Evolutionary conservation across 768 basidiomycete species (phyloP).

Genomic region (Gymnopilus dilepis): DNA sequence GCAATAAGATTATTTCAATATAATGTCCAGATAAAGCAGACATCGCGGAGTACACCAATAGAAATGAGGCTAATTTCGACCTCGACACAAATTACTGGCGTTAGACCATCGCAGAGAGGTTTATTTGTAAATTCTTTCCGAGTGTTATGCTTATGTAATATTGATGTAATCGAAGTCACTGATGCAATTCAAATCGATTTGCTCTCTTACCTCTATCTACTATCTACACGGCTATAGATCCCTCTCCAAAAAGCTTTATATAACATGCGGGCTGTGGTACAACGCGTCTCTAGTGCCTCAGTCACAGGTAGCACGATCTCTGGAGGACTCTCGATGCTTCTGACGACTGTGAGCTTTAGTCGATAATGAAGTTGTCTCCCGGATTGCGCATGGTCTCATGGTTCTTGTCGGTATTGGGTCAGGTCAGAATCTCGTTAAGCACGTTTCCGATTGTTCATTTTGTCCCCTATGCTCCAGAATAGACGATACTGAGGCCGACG

Average conservation of each 20-base stretch:
- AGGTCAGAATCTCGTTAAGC: conserved; percentile 50
- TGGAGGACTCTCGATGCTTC: neutral
- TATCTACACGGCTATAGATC: too few relatives aligned
- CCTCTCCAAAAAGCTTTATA: neutral
- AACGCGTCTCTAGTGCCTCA: conserved; percentile 85
- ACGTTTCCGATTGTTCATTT: conserved; percentile 4
- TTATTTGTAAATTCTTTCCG: neutral
- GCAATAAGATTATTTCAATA: neutral
- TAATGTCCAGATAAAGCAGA: neutral
- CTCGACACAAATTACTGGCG: too few relatives aligned
- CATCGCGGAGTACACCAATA: neutral
- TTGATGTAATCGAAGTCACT: too few relatives aligned
- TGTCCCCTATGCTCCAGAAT: conserved; percentile 32
- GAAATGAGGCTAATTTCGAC: neutral
- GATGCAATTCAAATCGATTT: too few relatives aligned
- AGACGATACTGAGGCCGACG: conserved; percentile 86
- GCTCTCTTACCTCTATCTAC: too few relatives aligned
- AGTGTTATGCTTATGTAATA: too few relatives aligned
- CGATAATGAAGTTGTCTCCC: conserved; percentile 77
- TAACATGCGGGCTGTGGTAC: conserved; percentile 84
- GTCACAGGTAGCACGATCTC: conserved; percentile 60
- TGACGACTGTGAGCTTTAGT: conserved; percentile 50
- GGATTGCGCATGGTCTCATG: conserved; percentile 85
- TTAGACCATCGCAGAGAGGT: too few relatives aligned
- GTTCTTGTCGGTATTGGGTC: conserved; percentile 88